Percentiles rank a stretch among this genome's conserved stretches.
These are phyloP conservation scores for Termitomyces sp. DNA, from an alignment of 768 basidiomycete genomes.

Conservation along the genomic window DNA sequence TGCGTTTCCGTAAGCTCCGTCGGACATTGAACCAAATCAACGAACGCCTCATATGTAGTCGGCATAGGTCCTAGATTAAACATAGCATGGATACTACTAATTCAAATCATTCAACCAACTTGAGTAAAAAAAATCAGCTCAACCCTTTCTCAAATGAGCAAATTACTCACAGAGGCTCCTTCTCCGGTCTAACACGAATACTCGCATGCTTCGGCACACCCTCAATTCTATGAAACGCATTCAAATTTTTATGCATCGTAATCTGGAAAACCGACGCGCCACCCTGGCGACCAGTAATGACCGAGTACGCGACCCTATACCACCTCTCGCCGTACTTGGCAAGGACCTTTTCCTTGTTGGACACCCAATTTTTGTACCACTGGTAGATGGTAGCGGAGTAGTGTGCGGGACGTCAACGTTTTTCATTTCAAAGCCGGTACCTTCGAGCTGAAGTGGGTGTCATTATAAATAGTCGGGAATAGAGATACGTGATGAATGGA, in stretches of 20 bases:
- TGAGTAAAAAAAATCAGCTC: background rate
- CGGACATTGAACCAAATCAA: background rate
- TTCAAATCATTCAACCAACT: background rate
- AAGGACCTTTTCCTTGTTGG: conserved; percentile 86
- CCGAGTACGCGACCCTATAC: conserved; percentile 89
- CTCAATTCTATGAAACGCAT: conserved; percentile 88
- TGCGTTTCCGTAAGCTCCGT: background rate
- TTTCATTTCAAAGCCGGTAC: conserved; percentile 95
- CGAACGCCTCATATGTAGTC: background rate
- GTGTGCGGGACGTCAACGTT: conserved; percentile 93
- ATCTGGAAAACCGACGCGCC: conserved; percentile 93
- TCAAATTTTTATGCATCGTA: conserved; percentile 97
- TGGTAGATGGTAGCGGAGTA: conserved; percentile 87
- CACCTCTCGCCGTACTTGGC: conserved; percentile 90
- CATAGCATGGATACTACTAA: background rate
- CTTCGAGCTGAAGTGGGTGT: conserved; percentile 61
- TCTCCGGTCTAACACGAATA: conserved; percentile 63
- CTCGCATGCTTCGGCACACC: conserved; percentile 82
- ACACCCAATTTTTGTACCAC: conserved; percentile 98
- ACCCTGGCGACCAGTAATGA: conserved; percentile 82
- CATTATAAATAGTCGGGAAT: background rate
- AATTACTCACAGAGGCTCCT: conserved; percentile 22
- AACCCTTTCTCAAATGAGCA: too few species aligned
- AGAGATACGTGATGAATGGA: conserved; percentile 7
- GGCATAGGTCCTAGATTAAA: background rate